phyloP scores from a whole-genome alignment of 441 rosid species.

The Pelargonium australe region DNA sequence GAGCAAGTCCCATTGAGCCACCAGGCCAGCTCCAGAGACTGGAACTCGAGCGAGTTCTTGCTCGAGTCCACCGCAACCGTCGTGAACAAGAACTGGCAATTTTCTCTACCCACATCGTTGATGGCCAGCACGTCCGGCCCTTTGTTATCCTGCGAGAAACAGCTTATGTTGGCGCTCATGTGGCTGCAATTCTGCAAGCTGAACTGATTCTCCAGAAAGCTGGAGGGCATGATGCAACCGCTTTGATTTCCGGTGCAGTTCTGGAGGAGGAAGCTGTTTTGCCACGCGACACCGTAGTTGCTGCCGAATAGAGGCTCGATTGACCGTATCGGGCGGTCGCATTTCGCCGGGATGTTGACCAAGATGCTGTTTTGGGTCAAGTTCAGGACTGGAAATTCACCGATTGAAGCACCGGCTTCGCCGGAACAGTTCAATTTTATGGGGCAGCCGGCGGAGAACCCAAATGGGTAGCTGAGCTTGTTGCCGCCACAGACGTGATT shows the following conservation, averaged over 20 bases:
- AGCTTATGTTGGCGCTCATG: slow-evolving; percentile 29
- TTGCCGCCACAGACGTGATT: slow-evolving; percentile 28
- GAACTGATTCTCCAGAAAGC: slow-evolving; percentile 19
- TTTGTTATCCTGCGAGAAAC: slow-evolving; percentile 15
- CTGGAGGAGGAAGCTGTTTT: slow-evolving; percentile 46
- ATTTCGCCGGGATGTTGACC: slow-evolving; percentile 35
- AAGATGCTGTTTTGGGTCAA: slow-evolving; percentile 38
- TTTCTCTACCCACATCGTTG: slow-evolving; percentile 11
- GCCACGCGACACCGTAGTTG: slow-evolving; percentile 31
- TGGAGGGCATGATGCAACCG: slow-evolving; percentile 29
- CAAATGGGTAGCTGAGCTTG: slow-evolving; percentile 24
- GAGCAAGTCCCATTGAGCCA: slow-evolving; percentile 42
- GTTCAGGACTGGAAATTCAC: slow-evolving; percentile 38
- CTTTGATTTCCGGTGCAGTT: slow-evolving; percentile 23
- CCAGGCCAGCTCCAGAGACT: slow-evolving; percentile 47
- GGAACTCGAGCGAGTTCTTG: slow-evolving; percentile 28
- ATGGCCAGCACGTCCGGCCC: slow-evolving; percentile 26
- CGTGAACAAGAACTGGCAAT: slow-evolving; percentile 44
- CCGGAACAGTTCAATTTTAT: slow-evolving; percentile 21
- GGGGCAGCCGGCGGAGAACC: slow-evolving; percentile 1
- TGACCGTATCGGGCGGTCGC: slow-evolving; percentile 39
- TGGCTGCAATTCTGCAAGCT: slow-evolving; percentile 9
- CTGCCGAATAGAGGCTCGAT: slow-evolving; percentile 27
- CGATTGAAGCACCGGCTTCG: slow-evolving; percentile 26
- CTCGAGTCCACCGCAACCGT: slow-evolving; percentile 34